Conservation (phyloP, 768 basidiomycete species). For the Melanogaster broomeanus region DNA sequence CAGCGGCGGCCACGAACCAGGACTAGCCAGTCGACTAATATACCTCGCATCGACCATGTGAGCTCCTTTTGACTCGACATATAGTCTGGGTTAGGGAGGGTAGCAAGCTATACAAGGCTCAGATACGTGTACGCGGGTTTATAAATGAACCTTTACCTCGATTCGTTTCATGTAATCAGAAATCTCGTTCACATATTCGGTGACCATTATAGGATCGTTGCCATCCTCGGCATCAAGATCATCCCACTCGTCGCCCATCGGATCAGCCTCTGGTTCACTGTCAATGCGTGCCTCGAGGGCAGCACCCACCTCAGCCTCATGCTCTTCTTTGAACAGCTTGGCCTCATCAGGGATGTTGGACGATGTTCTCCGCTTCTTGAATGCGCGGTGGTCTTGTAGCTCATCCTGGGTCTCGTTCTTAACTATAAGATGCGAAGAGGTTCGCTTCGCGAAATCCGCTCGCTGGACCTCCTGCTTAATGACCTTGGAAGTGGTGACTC, state of each 20-base stretch:
- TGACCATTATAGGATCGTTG: slow-evolving; percentile 96
- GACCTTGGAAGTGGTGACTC: slow-evolving; percentile 10
- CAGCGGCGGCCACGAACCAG: slow-evolving; percentile 87
- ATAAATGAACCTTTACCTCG: slow-evolving; percentile 56
- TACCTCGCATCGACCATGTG: slow-evolving; percentile 86
- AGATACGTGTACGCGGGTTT: slow-evolving; percentile 7
- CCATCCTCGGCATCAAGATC: slow-evolving; percentile 91
- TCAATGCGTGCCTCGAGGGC: slow-evolving; percentile 44
- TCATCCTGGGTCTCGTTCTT: slow-evolving; percentile 43
- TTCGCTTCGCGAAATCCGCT: slow-evolving; percentile 28
- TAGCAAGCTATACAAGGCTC: slow-evolving; percentile 51
- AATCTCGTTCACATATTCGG: slow-evolving; percentile 93
- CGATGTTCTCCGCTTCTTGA: slow-evolving; percentile 78
- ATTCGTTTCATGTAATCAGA: slow-evolving; percentile 85
- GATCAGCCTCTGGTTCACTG: slow-evolving; percentile 63
- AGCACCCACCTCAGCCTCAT: slow-evolving; percentile 35
- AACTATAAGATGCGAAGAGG: slow-evolving; percentile 34
- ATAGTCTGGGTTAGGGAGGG: slow-evolving; percentile 83
- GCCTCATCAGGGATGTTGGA: slow-evolving; percentile 55
- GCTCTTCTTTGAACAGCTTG: slow-evolving; percentile 43
- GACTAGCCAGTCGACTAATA: slow-evolving; percentile 92
- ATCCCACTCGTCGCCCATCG: slow-evolving; percentile 72
- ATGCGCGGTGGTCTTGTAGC: slow-evolving; percentile 58
- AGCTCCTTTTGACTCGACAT: slow-evolving; percentile 84
- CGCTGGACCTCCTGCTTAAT: slow-evolving; percentile 32